Evolutionary conservation across 208 protist species (phyloP).

Genomic region (Trypanosoma vivax): DNA sequence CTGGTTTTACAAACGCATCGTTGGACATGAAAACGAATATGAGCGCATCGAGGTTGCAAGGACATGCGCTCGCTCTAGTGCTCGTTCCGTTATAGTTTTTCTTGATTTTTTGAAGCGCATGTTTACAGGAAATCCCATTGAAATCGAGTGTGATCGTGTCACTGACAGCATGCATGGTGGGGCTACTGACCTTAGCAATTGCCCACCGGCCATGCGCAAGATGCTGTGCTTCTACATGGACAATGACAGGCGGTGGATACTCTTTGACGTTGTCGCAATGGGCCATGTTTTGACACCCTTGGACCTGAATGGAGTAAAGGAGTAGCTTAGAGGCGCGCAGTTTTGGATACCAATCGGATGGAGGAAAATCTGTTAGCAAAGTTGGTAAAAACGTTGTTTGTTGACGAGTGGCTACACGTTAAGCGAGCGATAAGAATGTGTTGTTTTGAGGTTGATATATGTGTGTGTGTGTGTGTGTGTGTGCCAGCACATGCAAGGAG

Average conservation of each 20-base stretch:
- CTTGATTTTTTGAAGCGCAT: slow-evolving; percentile 70
- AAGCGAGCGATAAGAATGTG: no score
- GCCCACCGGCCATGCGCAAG: slow-evolving; percentile 57
- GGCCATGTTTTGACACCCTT: slow-evolving; percentile 10
- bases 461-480: no score
- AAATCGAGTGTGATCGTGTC: slow-evolving; percentile 48
- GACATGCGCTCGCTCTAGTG: slow-evolving; percentile 51
- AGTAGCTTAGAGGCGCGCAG: not conserved
- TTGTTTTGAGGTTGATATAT: no score
- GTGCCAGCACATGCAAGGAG: no score
- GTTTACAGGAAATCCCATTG: slow-evolving; percentile 46
- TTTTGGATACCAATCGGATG: no score
- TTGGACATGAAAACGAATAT: slow-evolving; percentile 61
- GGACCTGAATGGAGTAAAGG: not conserved
- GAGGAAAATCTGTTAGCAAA: no score
- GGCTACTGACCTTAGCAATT: slow-evolving; percentile 42
- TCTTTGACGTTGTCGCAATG: slow-evolving; percentile 44
- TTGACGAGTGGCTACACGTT: no score
- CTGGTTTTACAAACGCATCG: slow-evolving; percentile 77
- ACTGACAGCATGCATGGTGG: slow-evolving; percentile 46
- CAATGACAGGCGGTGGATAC: slow-evolving; percentile 40
- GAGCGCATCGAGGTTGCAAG: slow-evolving; percentile 67
- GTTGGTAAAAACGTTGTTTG: no score
- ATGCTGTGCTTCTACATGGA: slow-evolving; percentile 76
- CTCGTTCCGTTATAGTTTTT: slow-evolving; percentile 23